Conservation (phyloP, 2,329 filamentous ascomycete species). For the Scedosporium boydii region DNA sequence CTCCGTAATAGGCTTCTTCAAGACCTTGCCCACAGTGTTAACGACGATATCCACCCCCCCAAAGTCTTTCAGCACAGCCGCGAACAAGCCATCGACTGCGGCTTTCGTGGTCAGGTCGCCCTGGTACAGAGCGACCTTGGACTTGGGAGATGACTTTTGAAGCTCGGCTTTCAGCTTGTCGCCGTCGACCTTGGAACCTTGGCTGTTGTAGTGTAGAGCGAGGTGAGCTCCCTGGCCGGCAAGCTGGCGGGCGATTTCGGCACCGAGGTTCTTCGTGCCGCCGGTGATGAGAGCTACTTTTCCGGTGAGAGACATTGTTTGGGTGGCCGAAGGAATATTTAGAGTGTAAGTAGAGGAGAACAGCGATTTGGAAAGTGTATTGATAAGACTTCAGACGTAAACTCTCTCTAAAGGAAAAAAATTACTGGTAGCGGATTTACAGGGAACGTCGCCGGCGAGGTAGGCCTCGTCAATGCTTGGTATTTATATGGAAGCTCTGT, state of each 20-base stretch:
- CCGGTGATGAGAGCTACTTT: constrained; percentile 43
- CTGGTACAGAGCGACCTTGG: constrained; percentile 29
- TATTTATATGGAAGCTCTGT: too few relatives aligned
- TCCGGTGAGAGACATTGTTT: constrained; percentile 22
- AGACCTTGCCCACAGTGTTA: constrained; percentile 39
- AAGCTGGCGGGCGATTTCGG: constrained; percentile 47
- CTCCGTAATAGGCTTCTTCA: constrained; percentile 34
- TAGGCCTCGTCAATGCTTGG: too few relatives aligned
- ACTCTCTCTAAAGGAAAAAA: too few relatives aligned
- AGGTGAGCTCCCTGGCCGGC: constrained; percentile 46
- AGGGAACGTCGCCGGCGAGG: too few relatives aligned
- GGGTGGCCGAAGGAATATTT: too few relatives aligned
- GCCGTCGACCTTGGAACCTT: constrained; percentile 25
- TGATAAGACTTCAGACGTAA: too few relatives aligned
- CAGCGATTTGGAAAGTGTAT: too few relatives aligned
- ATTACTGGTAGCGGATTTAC: too few relatives aligned
- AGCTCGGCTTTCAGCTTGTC: constrained; percentile 25
- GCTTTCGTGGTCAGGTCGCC: constrained; percentile 30
- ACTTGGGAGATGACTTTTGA: constrained; percentile 18
- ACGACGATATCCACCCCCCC: constrained; percentile 37
- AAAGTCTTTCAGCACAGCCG: constrained; percentile 27
- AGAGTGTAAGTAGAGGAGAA: too few relatives aligned
- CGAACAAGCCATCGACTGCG: constrained; percentile 30
- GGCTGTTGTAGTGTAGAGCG: constrained; percentile 46
- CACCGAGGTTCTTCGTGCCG: constrained; percentile 49